Percentiles rank a stretch among this genome's conserved stretches.
These are phyloP conservation scores for Lentinus tigrinus DNA, from an alignment of 768 basidiomycete species.

Conservation along the genomic window DNA sequence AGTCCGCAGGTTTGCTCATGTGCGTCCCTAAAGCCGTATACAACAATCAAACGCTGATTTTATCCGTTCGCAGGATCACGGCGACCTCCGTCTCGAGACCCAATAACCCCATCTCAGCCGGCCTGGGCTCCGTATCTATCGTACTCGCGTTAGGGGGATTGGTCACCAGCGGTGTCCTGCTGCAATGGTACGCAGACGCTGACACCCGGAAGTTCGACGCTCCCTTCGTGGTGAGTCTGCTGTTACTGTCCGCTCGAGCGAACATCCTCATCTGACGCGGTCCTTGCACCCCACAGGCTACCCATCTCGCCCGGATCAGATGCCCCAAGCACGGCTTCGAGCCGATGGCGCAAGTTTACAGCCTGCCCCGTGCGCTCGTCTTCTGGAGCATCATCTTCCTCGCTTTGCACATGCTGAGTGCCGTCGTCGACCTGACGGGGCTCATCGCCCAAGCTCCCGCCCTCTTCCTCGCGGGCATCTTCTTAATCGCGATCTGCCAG, in stretches of 20 bases:
- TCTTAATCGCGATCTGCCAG: background rate
- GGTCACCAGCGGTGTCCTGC: slow-evolving; percentile 4
- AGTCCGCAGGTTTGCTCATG: slow-evolving; percentile 14
- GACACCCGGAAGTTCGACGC: slow-evolving; percentile 4
- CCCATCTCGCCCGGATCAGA: slow-evolving; percentile 7
- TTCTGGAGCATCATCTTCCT: slow-evolving; percentile 19
- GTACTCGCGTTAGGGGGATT: slow-evolving; percentile 4
- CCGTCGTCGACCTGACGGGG: slow-evolving; percentile 1
- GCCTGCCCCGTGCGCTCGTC: slow-evolving; percentile 18
- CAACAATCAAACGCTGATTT: background rate
- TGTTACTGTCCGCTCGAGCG: background rate
- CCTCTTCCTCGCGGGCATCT: background rate
- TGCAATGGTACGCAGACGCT: slow-evolving; percentile 12
- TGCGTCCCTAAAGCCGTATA: background rate
- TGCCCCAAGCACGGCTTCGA: slow-evolving; percentile 10
- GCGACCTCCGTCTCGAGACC: background rate
- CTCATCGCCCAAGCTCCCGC: slow-evolving; percentile 4
- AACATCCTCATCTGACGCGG: background rate
- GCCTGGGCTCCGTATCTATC: slow-evolving; percentile 11
- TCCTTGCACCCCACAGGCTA: slow-evolving; percentile 6
- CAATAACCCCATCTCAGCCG: background rate
- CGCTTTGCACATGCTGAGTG: slow-evolving; percentile 8
- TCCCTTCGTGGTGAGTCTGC: slow-evolving; percentile 7
- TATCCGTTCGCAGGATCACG: background rate
- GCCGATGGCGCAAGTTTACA: slow-evolving; percentile 9